Evolutionary conservation across 179 eudicot species (phyloP).

Genomic region (Corrigiola litoralis): DNA sequence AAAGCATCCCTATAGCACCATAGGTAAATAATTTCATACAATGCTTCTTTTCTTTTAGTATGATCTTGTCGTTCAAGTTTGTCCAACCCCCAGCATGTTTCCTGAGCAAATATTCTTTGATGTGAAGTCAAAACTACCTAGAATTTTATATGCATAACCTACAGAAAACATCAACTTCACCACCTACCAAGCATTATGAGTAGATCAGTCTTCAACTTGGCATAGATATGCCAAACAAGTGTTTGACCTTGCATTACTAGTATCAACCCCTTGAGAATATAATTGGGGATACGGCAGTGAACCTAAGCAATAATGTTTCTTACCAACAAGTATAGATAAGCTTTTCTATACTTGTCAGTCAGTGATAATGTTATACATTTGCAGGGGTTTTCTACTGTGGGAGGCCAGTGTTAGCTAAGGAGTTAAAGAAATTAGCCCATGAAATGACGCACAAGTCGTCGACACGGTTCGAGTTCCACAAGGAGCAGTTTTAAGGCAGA

Average conservation of each 20-base stretch:
- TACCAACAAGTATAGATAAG: not conserved
- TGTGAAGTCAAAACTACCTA: slow-evolving; percentile 19
- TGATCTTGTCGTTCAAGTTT: slow-evolving; percentile 9
- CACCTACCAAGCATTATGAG: slow-evolving; percentile 13
- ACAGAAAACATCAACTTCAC: not conserved
- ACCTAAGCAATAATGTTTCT: too few species aligned
- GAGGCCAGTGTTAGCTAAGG: slow-evolving; percentile 76
- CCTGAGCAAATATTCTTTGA: slow-evolving; percentile 6
- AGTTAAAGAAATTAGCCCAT: slow-evolving; percentile 67
- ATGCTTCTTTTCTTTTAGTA: not conserved
- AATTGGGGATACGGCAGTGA: too few species aligned
- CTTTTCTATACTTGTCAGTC: not conserved
- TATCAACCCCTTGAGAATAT: too few species aligned
- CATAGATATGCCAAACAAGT: slow-evolving; percentile 5
- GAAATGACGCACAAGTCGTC: slow-evolving; percentile 74
- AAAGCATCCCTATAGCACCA: slow-evolving; percentile 68
- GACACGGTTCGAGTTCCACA: slow-evolving; percentile 90
- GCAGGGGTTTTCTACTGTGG: slow-evolving; percentile 99
- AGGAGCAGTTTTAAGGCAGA: slow-evolving; percentile 61
- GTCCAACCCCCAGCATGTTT: not conserved
- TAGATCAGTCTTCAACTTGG: slow-evolving; percentile 7
- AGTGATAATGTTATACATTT: slow-evolving; percentile 6
- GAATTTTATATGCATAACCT: not conserved
- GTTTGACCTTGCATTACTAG: slow-evolving; percentile 1
- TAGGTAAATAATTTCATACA: slow-evolving; percentile 49